phyloP scores from a whole-genome alignment of 352 stramenopile species.

The Pythium aphanidermatum region DNA sequence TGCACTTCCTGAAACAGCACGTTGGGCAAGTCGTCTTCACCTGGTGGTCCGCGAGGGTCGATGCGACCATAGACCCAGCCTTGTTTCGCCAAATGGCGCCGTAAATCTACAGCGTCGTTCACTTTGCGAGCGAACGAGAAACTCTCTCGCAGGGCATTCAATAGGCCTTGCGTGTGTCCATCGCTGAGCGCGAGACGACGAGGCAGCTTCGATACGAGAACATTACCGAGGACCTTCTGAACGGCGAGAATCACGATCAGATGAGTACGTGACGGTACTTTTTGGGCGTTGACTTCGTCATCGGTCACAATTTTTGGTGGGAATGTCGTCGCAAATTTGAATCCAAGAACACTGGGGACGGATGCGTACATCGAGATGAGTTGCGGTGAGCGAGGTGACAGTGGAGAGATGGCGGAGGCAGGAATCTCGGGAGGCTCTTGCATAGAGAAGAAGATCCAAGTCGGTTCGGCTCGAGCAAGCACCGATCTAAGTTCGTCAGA shows the following conservation, averaged over 20 bases:
- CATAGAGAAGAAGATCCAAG: conserved; percentile 63
- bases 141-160: conserved; percentile 57
- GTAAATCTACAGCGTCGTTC: conserved; percentile 57
- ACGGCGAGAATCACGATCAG: conserved; percentile 61
- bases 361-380: conserved; percentile 68
- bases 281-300: conserved; percentile 47
- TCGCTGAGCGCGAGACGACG: conserved; percentile 44
- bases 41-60: conserved; percentile 21
- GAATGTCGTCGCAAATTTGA: conserved; percentile 47
- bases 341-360: conserved; percentile 41
- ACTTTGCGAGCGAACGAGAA: conserved; percentile 67
- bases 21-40: conserved; percentile 46
- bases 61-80: conserved; percentile 48
- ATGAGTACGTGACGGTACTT: conserved; percentile 57
- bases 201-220: conserved; percentile 43
- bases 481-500: conserved; percentile 73
- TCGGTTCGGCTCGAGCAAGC: conserved; percentile 64
- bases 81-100: conserved; percentile 34
- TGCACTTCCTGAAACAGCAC: conserved; percentile 69
- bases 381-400: conserved; percentile 44
- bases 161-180: conserved; percentile 44
- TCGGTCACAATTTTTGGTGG: conserved; percentile 51
- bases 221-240: conserved; percentile 58
- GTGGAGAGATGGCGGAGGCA: conserved; percentile 3
- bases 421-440: conserved; percentile 13